Conservation (phyloP, 805 yeast species). For the Nakazawaea laoshanensis region DNA sequence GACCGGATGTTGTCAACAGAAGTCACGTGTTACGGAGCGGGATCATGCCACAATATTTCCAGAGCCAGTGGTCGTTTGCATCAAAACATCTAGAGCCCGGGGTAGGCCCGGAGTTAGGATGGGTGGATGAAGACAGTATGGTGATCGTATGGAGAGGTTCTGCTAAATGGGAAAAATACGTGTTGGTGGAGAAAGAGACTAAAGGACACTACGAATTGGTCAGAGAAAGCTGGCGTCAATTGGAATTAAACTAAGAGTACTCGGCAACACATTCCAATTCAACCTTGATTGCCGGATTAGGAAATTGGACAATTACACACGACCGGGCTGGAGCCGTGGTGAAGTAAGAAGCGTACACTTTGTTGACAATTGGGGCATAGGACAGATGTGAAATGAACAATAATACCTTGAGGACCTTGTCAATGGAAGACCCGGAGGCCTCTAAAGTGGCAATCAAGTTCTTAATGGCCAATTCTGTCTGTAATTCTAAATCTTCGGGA, state of each 20-base stretch:
- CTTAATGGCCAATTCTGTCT: constrained; percentile 28
- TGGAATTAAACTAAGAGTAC: constrained; percentile 11
- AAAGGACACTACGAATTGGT: constrained; percentile 44
- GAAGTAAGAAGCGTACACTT: constrained; percentile 32
- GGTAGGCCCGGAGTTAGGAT: constrained; percentile 34
- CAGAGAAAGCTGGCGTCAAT: constrained; percentile 64
- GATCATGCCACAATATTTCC: constrained; percentile 65
- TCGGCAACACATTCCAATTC: constrained; percentile 41
- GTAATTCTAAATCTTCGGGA: constrained; percentile 29
- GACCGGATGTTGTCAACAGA: constrained; percentile 25
- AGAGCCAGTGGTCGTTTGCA: constrained; percentile 83
- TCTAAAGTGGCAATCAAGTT: constrained; percentile 28
- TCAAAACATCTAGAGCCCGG: constrained; percentile 40
- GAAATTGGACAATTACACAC: constrained; percentile 36
- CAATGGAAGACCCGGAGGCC: constrained; percentile 29
- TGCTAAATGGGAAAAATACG: constrained; percentile 83
- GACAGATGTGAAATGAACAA: constrained; percentile 31
- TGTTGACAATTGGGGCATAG: constrained; percentile 29
- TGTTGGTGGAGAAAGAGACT: constrained; percentile 42
- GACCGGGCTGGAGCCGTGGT: constrained; percentile 36
- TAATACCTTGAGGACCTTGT: constrained; percentile 33
- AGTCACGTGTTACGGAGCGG: constrained; percentile 58
- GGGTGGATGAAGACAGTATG: constrained; percentile 70
- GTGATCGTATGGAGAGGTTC: constrained; percentile 67
- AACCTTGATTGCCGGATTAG: constrained; percentile 37